phyloP scores from a whole-genome alignment of 176 grass and related monocot genomes.

The Aegilops tauschii region DNA sequence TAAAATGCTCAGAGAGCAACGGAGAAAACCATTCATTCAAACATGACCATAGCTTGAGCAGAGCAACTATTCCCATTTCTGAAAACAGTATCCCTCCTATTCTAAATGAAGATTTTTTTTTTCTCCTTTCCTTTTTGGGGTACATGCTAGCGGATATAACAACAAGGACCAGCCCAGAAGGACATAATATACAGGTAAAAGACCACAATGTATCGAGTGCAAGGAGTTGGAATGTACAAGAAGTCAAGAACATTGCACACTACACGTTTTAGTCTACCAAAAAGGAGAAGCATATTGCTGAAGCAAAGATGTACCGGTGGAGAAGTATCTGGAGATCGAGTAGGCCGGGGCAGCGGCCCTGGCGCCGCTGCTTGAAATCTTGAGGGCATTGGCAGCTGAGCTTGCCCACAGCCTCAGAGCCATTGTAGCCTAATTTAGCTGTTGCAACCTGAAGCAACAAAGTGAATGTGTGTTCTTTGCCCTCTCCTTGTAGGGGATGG shows the following conservation, averaged over 20 bases:
- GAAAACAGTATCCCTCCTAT: too few species aligned
- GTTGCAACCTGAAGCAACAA: constrained; percentile 4
- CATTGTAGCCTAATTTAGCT: constrained; percentile 28
- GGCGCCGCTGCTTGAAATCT: constrained; percentile 42
- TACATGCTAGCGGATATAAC: not conserved
- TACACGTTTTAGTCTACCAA: not conserved
- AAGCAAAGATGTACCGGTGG: constrained; percentile 41
- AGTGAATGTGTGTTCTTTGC: not conserved
- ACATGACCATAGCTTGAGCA: not conserved
- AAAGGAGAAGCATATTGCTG: not conserved
- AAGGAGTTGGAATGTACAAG: not conserved
- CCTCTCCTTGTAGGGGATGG: not conserved
- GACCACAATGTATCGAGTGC: not conserved
- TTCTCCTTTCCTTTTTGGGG: not conserved
- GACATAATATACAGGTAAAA: not conserved
- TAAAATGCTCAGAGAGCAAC: too few species aligned
- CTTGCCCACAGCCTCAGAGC: constrained; percentile 60
- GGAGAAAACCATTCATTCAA: not conserved
- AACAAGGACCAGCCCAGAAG: not conserved
- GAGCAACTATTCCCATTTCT: too few species aligned
- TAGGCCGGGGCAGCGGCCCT: constrained; percentile 33
- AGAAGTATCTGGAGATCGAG: constrained; percentile 65
- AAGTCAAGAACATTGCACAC: not conserved
- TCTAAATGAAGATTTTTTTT: not conserved
- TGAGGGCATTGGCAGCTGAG: constrained; percentile 73